phyloP scores from a whole-genome alignment of 2,329 filamentous ascomycete species.

The Monosporascus sp. region DNA sequence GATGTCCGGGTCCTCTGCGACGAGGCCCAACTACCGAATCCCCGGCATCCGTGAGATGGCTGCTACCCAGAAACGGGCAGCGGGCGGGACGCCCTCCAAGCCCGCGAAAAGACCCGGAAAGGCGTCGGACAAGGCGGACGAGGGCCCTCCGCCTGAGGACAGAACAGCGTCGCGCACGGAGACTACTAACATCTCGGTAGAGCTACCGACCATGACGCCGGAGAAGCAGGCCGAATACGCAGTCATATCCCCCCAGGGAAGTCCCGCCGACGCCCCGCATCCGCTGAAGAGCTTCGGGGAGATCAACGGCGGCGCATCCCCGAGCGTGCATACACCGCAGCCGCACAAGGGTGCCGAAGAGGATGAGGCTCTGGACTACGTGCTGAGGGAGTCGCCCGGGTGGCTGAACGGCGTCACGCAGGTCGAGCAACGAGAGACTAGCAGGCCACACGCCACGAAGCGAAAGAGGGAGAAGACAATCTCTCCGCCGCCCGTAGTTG shows the following conservation, averaged over 20 bases:
- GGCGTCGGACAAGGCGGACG: background rate
- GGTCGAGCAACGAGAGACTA: background rate
- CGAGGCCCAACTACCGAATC: background rate
- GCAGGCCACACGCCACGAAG: background rate
- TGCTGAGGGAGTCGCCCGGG: slow-evolving; percentile 14
- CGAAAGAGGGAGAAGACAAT: background rate
- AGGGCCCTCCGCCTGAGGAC: background rate
- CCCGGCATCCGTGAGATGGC: background rate
- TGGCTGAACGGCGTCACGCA: slow-evolving; percentile 15
- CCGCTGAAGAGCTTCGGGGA: slow-evolving; percentile 12
- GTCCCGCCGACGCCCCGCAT: background rate
- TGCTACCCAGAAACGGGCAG: background rate
- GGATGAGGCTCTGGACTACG: slow-evolving; percentile 14
- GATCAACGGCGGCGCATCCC: slow-evolving; percentile 8
- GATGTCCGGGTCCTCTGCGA: background rate
- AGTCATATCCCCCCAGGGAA: background rate
- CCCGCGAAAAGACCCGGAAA: background rate
- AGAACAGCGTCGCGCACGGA: background rate
- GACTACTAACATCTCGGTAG: slow-evolving; percentile 7
- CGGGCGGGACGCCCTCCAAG: background rate
- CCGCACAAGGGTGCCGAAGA: slow-evolving; percentile 8
- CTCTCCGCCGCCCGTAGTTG: background rate
- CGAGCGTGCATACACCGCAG: background rate
- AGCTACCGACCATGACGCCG: slow-evolving; percentile 7
- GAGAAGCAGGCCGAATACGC: slow-evolving; percentile 8